These are phyloP conservation scores for Oldenlandia corymbosa DNA, from an alignment of 257 asterid genomes.

Conservation along the genomic window DNA sequence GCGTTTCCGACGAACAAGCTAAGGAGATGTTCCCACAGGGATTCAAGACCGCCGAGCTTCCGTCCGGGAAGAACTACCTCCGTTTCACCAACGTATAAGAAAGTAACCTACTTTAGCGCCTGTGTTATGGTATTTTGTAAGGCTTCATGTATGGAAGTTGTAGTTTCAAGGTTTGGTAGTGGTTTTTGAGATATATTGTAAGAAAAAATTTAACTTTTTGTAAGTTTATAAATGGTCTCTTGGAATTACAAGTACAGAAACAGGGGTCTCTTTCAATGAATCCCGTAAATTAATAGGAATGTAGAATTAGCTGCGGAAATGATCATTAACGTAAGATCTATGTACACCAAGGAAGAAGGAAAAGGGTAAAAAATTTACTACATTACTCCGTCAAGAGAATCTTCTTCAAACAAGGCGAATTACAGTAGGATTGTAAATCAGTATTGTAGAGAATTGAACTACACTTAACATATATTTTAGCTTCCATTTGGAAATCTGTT, in stretches of 20 bases:
- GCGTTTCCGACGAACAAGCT: conserved; percentile 51
- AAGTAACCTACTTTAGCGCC: too few species aligned
- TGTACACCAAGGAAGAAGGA: not conserved
- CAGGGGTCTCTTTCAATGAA: too few species aligned
- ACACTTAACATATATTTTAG: not conserved
- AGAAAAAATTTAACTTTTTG: too few species aligned
- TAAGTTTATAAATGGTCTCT: too few species aligned
- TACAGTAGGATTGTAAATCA: not conserved
- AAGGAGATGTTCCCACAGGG: conserved; percentile 65
- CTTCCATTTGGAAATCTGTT: conserved; percentile 38
- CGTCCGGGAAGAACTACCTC: conserved; percentile 61
- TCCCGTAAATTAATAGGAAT: not conserved
- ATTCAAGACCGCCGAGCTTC: conserved; percentile 41
- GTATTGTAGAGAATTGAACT: not conserved
- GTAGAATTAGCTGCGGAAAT: not conserved
- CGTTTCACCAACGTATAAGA: conserved; percentile 49
- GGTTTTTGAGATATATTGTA: too few species aligned
- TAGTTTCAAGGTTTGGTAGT: too few species aligned
- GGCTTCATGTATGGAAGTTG: too few species aligned
- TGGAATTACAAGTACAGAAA: too few species aligned
- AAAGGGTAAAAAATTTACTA: not conserved
- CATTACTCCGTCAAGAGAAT: too few species aligned
- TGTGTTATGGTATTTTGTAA: too few species aligned
- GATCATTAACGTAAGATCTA: not conserved
- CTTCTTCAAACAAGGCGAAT: not conserved